Percentiles rank a stretch among this genome's conserved stretches.
Evolutionary conservation across 1,139 yeast genomes (phyloP).

Genomic region (Candida gigantensis): DNA sequence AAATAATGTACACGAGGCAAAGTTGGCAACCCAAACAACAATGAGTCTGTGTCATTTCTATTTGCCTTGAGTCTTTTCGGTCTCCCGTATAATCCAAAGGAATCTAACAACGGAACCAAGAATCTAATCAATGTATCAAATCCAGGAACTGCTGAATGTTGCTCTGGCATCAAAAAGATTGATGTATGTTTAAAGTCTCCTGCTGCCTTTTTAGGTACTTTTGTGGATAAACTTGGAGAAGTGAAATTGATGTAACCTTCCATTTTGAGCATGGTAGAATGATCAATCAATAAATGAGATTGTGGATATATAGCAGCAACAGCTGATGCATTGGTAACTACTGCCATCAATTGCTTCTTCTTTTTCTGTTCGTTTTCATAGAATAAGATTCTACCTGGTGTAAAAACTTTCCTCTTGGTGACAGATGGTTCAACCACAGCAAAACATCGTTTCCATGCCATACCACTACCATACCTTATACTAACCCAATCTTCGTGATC

Average conservation of each 20-base stretch:
- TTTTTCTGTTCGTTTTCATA: constrained; percentile 69
- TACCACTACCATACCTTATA: constrained; percentile 92
- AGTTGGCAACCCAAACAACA: constrained; percentile 89
- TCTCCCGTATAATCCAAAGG: constrained; percentile 87
- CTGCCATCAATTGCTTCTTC: constrained; percentile 80
- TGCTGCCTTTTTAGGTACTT: constrained; percentile 40
- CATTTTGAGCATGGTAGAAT: constrained; percentile 81
- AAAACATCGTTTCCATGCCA: constrained; percentile 96
- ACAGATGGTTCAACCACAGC: constrained; percentile 82
- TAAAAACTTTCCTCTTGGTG: constrained; percentile 47
- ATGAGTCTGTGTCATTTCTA: constrained; percentile 73
- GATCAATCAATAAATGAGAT: constrained; percentile 74
- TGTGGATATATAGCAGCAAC: constrained; percentile 96
- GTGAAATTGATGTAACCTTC: constrained; percentile 77
- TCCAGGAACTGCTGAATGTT: constrained; percentile 90
- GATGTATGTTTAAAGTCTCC: constrained; percentile 72
- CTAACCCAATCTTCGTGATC: constrained; percentile 94
- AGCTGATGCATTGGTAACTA: constrained; percentile 66
- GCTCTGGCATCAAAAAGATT: constrained; percentile 94
- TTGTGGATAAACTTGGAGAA: constrained; percentile 40
- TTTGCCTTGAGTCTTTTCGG: constrained; percentile 89
- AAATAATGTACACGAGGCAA: constrained; percentile 86
- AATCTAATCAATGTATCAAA: constrained; percentile 90
- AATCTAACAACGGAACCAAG: constrained; percentile 79
- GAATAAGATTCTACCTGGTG: constrained; percentile 60